Base-by-base conservation (phyloP, 345 rosid species). In the Sonneratia caseolaris region DNA sequence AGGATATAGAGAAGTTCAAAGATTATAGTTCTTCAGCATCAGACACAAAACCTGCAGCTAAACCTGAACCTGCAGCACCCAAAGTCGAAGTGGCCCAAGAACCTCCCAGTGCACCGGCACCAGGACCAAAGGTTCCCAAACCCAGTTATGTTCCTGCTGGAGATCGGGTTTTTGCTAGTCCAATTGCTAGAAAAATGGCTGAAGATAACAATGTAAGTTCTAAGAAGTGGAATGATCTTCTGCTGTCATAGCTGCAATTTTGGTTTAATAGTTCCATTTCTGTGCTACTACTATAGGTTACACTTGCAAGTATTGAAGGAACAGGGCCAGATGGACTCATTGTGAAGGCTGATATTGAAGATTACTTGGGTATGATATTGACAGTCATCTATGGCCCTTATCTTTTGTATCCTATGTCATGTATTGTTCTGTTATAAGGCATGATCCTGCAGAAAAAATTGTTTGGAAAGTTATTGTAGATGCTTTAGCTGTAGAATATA, bases 321-420 rank as follows among this genome's bases (percentile, higher is more conserved):
- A 94, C 98, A 5, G 98, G 97, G 74, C 90, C 91, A 72, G 97
- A 90, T 73, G 97, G 96, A 74, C 84, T 68, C 65, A 87, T 94
- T 69, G 89, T 91, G 75, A 94, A 91, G 84, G 96, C 96, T 71
- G 97, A 94, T 83, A 78, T 94, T 67, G 97, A 94, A 81, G 98
- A 91, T 68, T 91, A 83, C 82, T 81, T 94, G 84, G 95, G 98
- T 94, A 86, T 45, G 56, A 38, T 66, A 62, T 42, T 69, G 18
- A n/a, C n/a, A 47, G 51, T 70, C 35, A 8, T 38, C 7, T 37
- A 24, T 57, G 4, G 35, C 12, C 64, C 22, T 27, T 13, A 13
- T 62, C 32, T n/a, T 57, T 22, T 62, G 6, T 32, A 27, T 35
- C 4, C 27, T 62, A 35, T 27, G 66, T 24, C 38, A 61, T 71